phyloP scores from a whole-genome alignment of 2,329 filamentous ascomycete species.

The Pyrenophora graminea region DNA sequence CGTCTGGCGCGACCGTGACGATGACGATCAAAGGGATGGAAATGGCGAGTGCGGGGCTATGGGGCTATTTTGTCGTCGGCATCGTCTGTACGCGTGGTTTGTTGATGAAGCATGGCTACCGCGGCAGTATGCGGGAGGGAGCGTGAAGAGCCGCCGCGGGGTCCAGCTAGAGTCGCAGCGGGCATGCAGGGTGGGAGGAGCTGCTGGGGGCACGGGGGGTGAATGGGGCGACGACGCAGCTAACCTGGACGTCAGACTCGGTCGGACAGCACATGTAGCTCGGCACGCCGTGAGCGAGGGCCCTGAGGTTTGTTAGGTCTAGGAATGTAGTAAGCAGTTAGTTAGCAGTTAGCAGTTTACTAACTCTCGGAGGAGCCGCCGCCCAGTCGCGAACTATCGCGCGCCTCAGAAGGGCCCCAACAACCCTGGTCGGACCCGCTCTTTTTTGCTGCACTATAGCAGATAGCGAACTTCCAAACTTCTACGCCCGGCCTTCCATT shows the following conservation, averaged over 20 bases:
- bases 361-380: neutral
- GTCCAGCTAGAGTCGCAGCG: neutral
- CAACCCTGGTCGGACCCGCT: conserved; percentile 1
- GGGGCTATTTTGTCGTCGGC: conserved; percentile 25
- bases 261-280: neutral
- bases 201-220: neutral
- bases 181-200: neutral
- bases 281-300: conserved; percentile 5
- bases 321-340: no score
- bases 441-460: conserved; percentile 1
- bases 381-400: neutral
- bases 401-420: conserved; percentile 1
- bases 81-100: conserved; percentile 28
- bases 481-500: neutral
- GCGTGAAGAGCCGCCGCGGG: no score
- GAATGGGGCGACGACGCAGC: neutral
- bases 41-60: conserved; percentile 16
- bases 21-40: conserved; percentile 14
- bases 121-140: conserved; percentile 12
- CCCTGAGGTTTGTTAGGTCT: neutral
- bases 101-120: conserved; percentile 37
- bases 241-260: no score
- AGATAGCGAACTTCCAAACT: conserved; percentile 2
- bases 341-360: neutral
- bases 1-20: conserved; percentile 20